Percentiles rank a stretch among this genome's conserved stretches.
These are phyloP conservation scores for Mucor piriformis DNA, from an alignment of 371 early-diverging fungal genomes.

Conservation along the genomic window DNA sequence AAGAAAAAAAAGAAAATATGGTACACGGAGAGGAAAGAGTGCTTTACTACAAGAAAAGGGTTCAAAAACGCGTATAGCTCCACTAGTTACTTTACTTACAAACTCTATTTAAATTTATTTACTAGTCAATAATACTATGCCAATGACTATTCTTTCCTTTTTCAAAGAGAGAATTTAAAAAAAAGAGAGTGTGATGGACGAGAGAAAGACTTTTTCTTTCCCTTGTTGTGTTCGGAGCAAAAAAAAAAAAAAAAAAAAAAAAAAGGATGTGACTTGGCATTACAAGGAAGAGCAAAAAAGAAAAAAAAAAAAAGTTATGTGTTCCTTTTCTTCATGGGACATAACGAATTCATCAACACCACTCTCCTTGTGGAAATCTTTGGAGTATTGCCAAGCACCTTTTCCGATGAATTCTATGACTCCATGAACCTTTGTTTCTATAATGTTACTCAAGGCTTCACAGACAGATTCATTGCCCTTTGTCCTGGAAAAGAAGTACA, in stretches of 20 bases:
- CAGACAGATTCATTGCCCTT: not conserved
- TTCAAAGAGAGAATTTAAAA: not conserved
- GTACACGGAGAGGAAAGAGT: not conserved
- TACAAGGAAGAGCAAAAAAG: too few species aligned
- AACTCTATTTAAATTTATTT: not conserved
- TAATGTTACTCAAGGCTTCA: constrained; percentile 14
- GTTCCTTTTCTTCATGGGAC: too few species aligned
- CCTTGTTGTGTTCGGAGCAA: not conserved
- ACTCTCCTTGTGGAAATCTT: constrained; percentile 16
- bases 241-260: not conserved
- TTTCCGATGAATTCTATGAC: constrained; percentile 8
- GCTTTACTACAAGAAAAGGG: not conserved
- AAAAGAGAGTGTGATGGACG: not conserved
- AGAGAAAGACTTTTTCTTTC: too few species aligned
- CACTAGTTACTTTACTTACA: not conserved
- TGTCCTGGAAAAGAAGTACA: constrained; percentile 10
- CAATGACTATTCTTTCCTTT: not conserved
- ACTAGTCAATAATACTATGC: not conserved
- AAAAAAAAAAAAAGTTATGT: not conserved
- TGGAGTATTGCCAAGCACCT: constrained; percentile 1
- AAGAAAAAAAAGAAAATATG: not conserved
- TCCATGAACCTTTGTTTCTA: constrained; percentile 8
- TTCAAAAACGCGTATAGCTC: not conserved
- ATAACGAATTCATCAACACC: not conserved
- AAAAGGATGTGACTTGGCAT: not conserved